Base-by-base conservation (phyloP, 495 filamentous ascomycete genomes). In the Clavariopsis aquatica region DNA sequence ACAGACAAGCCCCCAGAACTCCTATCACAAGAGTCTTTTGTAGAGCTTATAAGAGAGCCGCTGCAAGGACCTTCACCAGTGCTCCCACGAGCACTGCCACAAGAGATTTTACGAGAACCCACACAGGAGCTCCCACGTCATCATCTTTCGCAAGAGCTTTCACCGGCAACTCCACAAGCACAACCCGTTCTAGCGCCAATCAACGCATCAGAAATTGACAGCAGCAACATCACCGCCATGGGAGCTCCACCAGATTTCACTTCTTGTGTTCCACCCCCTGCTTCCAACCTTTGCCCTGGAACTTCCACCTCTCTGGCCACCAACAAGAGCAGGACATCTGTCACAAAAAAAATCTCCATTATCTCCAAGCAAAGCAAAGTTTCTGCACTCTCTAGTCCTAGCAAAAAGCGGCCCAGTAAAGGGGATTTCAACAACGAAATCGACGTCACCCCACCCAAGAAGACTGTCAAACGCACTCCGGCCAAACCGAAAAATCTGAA, bases 381-480 rank as follows among this genome's bases (percentile, higher is more conserved):
- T 13, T 36, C 38, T 43, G 38, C 38, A 8, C 3, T 43, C 38
- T 43, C 38, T 17, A n/a, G n/a, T n/a, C 9, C n/a, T 17, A 43
- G 38, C 38, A 60, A 51, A n/a, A 20, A 45, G 26, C 7, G 51
- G 12, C 7, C 24, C 51, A 27, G 17, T 27, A 22, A 53, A 13
- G 9, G 1, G 4, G 51, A 53, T 19, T 7, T 28, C 23, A n/a
- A n/a, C n/a, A n/a, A n/a, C n/a, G n/a, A n/a, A n/a, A n/a, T n/a
- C n/a, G 43, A 31, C 23, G 9, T 6, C 24, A 19, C 45, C 7
- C 23, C 57, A 8, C 43, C 27, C 10, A 36, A 19, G 27, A 57
- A 60, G 57, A 52, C 24, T 2, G 15, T n/a, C 22, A 60, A 36
- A 22, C 46, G 29, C 26, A 52, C 23, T 12, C 51, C 51, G 26